Evolutionary conservation across 1,284 basidiomycete species (phyloP).

Genomic region (Phaffia rhodozyma): DNA sequence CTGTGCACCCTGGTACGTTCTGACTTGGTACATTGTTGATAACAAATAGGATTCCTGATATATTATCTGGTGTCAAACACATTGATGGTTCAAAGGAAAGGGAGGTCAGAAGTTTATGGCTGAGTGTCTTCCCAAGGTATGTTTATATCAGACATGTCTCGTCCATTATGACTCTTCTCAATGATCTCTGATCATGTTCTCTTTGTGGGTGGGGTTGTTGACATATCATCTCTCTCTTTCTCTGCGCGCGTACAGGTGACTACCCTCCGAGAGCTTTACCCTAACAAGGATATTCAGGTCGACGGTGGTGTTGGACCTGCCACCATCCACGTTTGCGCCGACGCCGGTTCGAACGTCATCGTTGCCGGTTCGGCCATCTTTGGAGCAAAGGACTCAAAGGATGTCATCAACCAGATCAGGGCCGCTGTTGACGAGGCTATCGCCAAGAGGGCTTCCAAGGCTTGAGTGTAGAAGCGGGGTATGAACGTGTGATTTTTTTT

Average conservation of each 20-base stretch:
- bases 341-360: constrained; percentile 93
- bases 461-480: neutral
- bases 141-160: constrained; percentile 19
- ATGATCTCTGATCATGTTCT: neutral
- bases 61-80: too few species aligned
- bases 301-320: constrained; percentile 92
- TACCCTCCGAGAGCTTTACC: constrained; percentile 84
- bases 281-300: constrained; percentile 84
- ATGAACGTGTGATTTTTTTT: too few species aligned
- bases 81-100: constrained; percentile 43
- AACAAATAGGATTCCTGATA: too few species aligned
- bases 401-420: constrained; percentile 64
- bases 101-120: constrained; percentile 97
- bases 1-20: constrained; percentile 67
- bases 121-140: constrained; percentile 70
- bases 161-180: neutral
- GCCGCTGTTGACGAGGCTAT: constrained; percentile 54
- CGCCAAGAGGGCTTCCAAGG: constrained; percentile 9
- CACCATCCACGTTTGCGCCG: constrained; percentile 77
- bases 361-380: constrained; percentile 98
- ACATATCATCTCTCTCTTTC: neutral
- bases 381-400: constrained; percentile 60
- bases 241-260: constrained; percentile 43
- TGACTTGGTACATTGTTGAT: neutral
- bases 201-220: neutral